Base-by-base conservation (phyloP, 768 basidiomycete species). In the Pleurotus ostreatus region DNA sequence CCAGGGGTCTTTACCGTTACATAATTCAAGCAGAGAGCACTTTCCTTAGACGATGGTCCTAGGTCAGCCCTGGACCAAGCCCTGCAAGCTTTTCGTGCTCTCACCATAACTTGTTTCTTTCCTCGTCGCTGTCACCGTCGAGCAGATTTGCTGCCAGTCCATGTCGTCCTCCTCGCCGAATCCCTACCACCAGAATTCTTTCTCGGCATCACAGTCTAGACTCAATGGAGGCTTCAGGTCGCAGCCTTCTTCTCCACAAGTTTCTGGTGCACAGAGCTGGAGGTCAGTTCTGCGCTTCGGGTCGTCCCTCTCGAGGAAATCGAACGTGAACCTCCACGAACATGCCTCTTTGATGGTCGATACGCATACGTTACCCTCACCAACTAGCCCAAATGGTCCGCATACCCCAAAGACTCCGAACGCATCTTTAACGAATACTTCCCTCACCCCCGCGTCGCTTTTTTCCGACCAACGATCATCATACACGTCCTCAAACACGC, bases 401-500 rank as follows among this genome's bases (percentile, higher is more conserved):
- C 71, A 63, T 64, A 74, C 74, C n/a, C 74, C 76, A 48, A 65
- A 74, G 46, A 74, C 77, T 18, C 69, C 80, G 11, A 78, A 75
- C 55, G 68, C 80, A 41, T 75, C 82, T 1, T 73, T 83, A 55
- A 78, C 81, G 12, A 78, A 75, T 54, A 67, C 80, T 39, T 74
- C 82, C 1, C 74, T 83, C 55, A 78, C 81, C 4, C 85, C 84
- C 7, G 73, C 74, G 16, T 81, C 84, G n/a, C 73, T 77, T 47
- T 67, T 74, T 37, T 81, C 82, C 26, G 83, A 84, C 71, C 80
- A 81, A 55, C 81, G 89, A 53, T 87, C 82, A 30, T 92, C 91
- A 9, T 88, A 82, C 71, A 89, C 86, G 66, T 91, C 89, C 12
- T 90, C 88, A 46, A 82, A 84, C 60, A 85, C 86, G 1, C 82